Evolutionary conservation across 1,139 yeast species (phyloP), one percentile per base, ranked within the genome.

Genomic region (Magnusiomyces tetraspermus): DNA sequence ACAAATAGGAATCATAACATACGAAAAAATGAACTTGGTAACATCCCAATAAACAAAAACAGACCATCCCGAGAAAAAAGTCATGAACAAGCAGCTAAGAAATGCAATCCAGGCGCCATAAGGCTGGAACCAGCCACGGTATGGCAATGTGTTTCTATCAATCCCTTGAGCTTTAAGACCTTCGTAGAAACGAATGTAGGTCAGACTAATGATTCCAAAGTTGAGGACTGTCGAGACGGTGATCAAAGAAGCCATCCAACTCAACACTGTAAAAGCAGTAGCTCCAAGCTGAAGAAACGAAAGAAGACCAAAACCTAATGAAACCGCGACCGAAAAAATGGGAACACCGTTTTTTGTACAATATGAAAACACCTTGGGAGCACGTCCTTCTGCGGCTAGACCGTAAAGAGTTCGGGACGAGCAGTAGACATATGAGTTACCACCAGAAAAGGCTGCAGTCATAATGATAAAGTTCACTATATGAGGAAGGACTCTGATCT

Each of bases 181-280:
- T 51, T 75, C 71, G 67, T 78, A 77, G 69, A 86, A 87, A 68
- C 76, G 80, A 57, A 74, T 57, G 68, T 83, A 87, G 2, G 84
- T 82, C 42, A 80, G 64, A 55, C 80, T 71, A 75, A 87, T 80
- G 58, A 80, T 74, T 46, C 78, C 76, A 62, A 82, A 85, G 65
- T 84, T 85, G 62, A 86, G 78, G 59, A 86, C 71, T 67, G 85
- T 92, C 1, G 90, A 83, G 1, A 90, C 86, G 1, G 95, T 86
- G 60, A 85, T 83, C 59, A 87, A 71, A 61, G 80, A 82, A 52
- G 85, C 82, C 66, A 87, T 76, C 83, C 90, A 86, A 62, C 77
- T 76, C 60, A 87, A 75, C 17, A 85, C 95, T 19, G 76, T 78
- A 19, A 80, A 77, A 42, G 90, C 80, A 44, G 77, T 74, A 45